phyloP scores from a whole-genome alignment of 2,329 filamentous ascomycete species.

The Diaporthe sp. region DNA sequence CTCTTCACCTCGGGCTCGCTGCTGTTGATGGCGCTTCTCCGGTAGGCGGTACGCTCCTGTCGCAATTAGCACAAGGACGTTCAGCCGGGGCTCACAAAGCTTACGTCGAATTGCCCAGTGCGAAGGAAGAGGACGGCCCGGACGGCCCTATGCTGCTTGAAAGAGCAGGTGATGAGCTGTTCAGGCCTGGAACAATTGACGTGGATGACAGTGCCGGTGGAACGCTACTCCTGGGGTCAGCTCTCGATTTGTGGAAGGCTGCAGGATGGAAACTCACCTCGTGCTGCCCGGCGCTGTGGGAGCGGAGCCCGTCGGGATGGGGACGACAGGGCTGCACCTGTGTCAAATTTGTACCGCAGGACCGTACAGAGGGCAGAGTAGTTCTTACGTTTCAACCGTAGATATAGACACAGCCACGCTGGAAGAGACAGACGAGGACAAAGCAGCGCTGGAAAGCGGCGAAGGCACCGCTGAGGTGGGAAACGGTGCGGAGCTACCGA shows the following conservation, averaged over 20 bases:
- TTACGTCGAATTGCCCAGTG: conserved; percentile 24
- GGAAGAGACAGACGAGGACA: neutral
- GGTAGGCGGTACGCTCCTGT: neutral
- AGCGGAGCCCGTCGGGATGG: conserved; percentile 23
- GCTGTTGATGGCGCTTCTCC: neutral
- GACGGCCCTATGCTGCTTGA: neutral
- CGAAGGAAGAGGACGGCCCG: neutral
- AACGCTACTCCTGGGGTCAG: conserved; percentile 11
- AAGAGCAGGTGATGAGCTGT: neutral
- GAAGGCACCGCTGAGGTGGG: neutral
- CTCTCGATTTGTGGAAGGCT: neutral
- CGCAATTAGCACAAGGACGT: neutral
- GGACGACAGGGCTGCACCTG: conserved; percentile 32
- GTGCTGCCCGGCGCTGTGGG: conserved; percentile 2
- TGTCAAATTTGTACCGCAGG: conserved; percentile 37
- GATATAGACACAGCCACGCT: neutral
- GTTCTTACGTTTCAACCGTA: conserved; percentile 29
- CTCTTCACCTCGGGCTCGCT: conserved; percentile 14
- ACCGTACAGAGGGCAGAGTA: neutral
- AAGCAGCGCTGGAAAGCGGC: neutral
- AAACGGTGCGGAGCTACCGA: neutral
- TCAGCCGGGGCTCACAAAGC: neutral
- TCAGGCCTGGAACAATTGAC: neutral
- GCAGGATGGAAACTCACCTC: conserved; percentile 6
- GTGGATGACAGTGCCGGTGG: neutral